Conservation (phyloP, 2,329 filamentous ascomycete genomes). For the Cryphonectria nitschkei region DNA sequence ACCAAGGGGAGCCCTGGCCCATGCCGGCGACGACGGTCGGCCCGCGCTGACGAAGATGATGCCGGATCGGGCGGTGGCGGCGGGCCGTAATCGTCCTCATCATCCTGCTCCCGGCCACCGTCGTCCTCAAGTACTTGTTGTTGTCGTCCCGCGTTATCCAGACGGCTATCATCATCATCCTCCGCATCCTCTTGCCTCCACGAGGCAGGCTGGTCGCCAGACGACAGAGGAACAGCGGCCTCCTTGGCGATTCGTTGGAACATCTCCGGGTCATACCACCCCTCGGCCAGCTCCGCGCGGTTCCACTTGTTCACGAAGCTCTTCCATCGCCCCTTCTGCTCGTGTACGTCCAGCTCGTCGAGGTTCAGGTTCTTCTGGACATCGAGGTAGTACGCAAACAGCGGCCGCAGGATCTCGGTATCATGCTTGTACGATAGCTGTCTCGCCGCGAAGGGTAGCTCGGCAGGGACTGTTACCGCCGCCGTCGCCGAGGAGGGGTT, state of each 20-base stretch:
- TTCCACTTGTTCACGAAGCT: slow-evolving; percentile 95
- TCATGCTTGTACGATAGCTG: slow-evolving; percentile 68
- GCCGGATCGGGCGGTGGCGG: slow-evolving; percentile 50
- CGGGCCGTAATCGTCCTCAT: slow-evolving; percentile 55
- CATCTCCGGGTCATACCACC: slow-evolving; percentile 88
- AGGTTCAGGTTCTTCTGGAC: slow-evolving; percentile 81
- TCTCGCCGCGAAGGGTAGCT: slow-evolving; percentile 68
- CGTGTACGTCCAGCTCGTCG: slow-evolving; percentile 71
- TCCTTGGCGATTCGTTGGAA: slow-evolving; percentile 43
- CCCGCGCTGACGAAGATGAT: slow-evolving; percentile 41
- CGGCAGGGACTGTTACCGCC: slow-evolving; percentile 15
- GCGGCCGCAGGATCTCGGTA: slow-evolving; percentile 64
- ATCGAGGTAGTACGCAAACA: slow-evolving; percentile 85
- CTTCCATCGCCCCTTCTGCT: slow-evolving; percentile 86
- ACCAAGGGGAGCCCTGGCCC: slow-evolving; percentile 70
- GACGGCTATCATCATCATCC: background rate
- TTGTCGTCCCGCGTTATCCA: slow-evolving; percentile 17
- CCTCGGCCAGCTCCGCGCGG: slow-evolving; percentile 79
- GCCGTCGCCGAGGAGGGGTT: background rate
- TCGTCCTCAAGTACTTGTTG: background rate
- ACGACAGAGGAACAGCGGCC: background rate
- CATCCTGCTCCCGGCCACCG: slow-evolving; percentile 30
- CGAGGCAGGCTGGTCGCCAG: background rate
- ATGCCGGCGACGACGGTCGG: slow-evolving; percentile 35
- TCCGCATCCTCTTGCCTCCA: slow-evolving; percentile 30